Evolutionary conservation across 2,329 filamentous ascomycete genomes (phyloP), one percentile per base, ranked within the genome.

Genomic region (Ascomycota sp.): DNA sequence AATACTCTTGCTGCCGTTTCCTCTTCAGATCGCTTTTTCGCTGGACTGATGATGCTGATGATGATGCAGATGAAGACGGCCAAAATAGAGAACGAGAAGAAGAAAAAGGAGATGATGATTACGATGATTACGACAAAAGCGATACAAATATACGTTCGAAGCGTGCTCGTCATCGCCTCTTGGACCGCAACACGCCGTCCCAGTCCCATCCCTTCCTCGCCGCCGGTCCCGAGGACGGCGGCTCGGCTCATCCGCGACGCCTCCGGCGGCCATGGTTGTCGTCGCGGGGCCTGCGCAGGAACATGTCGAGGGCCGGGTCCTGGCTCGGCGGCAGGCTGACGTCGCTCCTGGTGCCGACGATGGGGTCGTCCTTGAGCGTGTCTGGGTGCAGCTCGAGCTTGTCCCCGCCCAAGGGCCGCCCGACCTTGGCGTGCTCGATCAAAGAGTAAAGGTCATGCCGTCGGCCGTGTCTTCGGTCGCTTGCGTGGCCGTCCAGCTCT

Each of bases 371-470:
- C 30, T 47, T 49, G 4, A 45, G 38, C 7, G 55, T 57, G n/a
- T 45, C 41, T 0, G 54, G 52, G 27, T 58, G 55, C 13, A 58
- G 43, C 35, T 58, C 55, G 8, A 59, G 34, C 3, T 41, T 42
- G 3, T 44, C 43, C n/a, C 43, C 44, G 1, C 40, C 34, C 2
- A 37, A 34, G 10, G 40, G 35, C 10, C 38, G 38, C 6, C 43
- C 44, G 5, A 39, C 27, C 31, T 43, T 47, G 20, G 50, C 48
- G 4, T 43, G 43, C 10, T 50, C 47, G 1, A 56, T 39, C 4
- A 52, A 35, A 2, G 36, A 41, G 7, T 40, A 27, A 15, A 56
- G 32, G 20, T 55, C 47, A 7, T 28, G 17, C 15, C 40, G 15
- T 38, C 32, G 27, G 31, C 30, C 29, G 28, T 24, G 31, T 32